Base-by-base conservation (phyloP, 2,329 filamentous ascomycete genomes). In the Fusarium chuoi region DNA sequence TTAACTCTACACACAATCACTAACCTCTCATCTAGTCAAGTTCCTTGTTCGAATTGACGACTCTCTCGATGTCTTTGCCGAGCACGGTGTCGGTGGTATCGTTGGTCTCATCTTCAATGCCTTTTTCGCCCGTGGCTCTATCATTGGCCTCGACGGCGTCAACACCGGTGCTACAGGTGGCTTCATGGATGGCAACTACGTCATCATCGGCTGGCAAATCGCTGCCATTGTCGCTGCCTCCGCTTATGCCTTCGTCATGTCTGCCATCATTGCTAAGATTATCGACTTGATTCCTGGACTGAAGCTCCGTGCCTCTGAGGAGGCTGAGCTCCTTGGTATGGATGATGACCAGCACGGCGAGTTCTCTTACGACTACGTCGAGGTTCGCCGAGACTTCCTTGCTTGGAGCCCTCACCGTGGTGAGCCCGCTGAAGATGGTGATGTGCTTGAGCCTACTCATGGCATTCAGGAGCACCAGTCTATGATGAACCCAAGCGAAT, bases 321-420 rank as follows among this genome's bases (percentile, higher is more conserved):
- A 95, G 83, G 94, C 94, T 30, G 94, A 96, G 83, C 89, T 96
- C 18, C 89, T 96, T 64, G 94, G 94, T 76, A 95, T 96, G 93
- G 94, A 96, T 79, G 94, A 96, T 80, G 93, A 96, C 84, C 94
- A 96, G 85, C 93, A 96, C 77, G 94, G 94, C 83, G 94, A 96
- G 84, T 96, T 96, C 81, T 94, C 93, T 18, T 96, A 96, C 86
- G 94, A 96, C 82, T 96, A 96, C 82, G 94, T 96, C 75, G 94
- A 96, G 87, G 93, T 96, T 67, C 92, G 94, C 80, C 91, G 94
- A 79, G 94, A 96, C 84, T 96, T 95, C 87, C 89, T 96, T 44
- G 94, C 94, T 67, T 96, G 94, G 94, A 95, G 93, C 36, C 94
- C 94, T 2, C 90, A 92, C 39, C 92, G 92, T 79, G 87, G 85